Conservation (phyloP, 495 filamentous ascomycete species). For the Neurospora africana region DNA sequence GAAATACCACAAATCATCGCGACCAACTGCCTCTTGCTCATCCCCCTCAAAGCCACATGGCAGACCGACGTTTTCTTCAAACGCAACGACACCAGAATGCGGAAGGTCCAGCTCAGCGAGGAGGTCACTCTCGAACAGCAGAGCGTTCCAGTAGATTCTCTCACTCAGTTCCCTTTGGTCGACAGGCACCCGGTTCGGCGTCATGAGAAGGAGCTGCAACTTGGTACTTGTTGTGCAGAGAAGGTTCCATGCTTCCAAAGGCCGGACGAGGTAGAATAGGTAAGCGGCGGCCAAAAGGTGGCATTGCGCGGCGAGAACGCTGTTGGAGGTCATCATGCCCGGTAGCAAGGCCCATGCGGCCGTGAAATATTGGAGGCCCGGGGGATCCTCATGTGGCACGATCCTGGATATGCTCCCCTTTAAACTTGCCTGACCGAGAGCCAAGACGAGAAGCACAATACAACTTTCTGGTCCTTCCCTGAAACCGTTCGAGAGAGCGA, state of each 20-base stretch:
- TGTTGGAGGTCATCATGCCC: constrained; percentile 68
- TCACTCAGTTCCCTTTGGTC: constrained; percentile 62
- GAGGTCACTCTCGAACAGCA: constrained; percentile 73
- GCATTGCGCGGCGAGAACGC: constrained; percentile 64
- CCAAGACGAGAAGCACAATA: constrained; percentile 66
- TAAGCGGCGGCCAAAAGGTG: constrained; percentile 71
- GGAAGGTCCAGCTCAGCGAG: constrained; percentile 72
- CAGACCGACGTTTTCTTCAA: constrained; percentile 69
- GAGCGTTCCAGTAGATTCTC: constrained; percentile 72
- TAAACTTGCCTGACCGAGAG: constrained; percentile 63
- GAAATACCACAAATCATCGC: constrained; percentile 78
- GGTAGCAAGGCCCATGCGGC: constrained; percentile 70
- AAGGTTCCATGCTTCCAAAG: constrained; percentile 72
- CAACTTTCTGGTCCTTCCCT: constrained; percentile 71
- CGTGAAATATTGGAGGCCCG: constrained; percentile 69
- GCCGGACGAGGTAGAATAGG: constrained; percentile 70
- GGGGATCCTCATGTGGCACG: constrained; percentile 58
- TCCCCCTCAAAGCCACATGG: constrained; percentile 66
- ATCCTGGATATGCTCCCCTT: constrained; percentile 63
- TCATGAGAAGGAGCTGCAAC: constrained; percentile 63
- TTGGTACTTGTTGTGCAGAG: constrained; percentile 72
- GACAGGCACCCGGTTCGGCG: constrained; percentile 55
- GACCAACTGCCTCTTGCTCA: constrained; percentile 50
- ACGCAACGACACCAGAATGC: constrained; percentile 70
- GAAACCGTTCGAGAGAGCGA: constrained; percentile 60